Conservation (phyloP, 2,329 filamentous ascomycete genomes). For the Pseudohalonectria lignicola region DNA sequence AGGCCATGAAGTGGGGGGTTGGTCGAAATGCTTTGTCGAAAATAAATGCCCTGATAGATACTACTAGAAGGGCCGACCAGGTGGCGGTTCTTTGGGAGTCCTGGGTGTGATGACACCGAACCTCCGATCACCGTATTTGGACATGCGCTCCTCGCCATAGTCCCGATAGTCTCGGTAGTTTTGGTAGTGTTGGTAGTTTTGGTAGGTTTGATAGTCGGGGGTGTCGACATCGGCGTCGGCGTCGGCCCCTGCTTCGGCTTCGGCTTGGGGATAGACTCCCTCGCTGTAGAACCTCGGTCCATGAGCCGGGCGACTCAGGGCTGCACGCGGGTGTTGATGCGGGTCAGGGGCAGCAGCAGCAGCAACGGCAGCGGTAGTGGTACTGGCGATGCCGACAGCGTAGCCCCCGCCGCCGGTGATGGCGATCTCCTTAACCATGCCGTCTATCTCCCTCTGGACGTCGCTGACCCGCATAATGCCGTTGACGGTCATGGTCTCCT, state of each 20-base stretch:
- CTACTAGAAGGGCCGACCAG: constrained; percentile 2
- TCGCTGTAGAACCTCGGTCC: constrained; percentile 15
- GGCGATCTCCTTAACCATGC: constrained; percentile 12
- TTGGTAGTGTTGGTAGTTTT: no score
- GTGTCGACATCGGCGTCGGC: no score
- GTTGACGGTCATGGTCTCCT: constrained; percentile 22
- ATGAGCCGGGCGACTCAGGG: constrained; percentile 4
- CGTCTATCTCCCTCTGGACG: constrained; percentile 16
- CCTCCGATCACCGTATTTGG: constrained; percentile 14
- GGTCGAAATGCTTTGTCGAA: no score
- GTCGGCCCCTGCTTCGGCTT: no score
- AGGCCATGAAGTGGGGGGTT: no score
- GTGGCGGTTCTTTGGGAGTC: constrained; percentile 4
- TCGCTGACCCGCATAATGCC: constrained; percentile 21
- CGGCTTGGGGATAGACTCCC: constrained; percentile 15
- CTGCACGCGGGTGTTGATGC: no score
- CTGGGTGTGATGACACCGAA: constrained; percentile 8
- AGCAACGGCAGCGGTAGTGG: no score
- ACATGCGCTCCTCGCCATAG: constrained; percentile 15
- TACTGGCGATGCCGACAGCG: constrained; percentile 8
- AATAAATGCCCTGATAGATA: no score
- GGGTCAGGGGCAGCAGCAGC: no score
- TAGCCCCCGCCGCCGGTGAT: constrained; percentile 6
- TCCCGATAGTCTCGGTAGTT: constrained; percentile 14
- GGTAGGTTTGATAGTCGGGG: no score